Base-by-base conservation (phyloP, 108 stramenopile species). In the Seminavis robusta region DNA sequence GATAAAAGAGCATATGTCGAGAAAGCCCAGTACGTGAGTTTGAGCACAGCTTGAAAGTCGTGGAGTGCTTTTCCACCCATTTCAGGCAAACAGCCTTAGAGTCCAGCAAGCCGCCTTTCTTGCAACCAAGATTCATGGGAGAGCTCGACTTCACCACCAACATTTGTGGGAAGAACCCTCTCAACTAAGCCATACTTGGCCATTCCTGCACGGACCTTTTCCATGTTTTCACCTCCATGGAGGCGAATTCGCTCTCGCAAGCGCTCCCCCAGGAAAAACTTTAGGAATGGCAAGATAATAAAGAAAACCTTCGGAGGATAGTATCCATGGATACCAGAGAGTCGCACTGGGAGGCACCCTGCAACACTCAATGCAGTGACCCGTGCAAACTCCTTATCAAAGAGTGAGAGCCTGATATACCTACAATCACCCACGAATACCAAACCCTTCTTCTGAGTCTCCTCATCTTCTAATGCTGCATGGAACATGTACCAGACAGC, bases 281-380 rank as follows among this genome's bases (percentile, higher is more conserved):
- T 77, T 15, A 86, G 49, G 39, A 80, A 38, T 4, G 80, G 64
- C 50, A 76, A 80, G 10, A 86, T 21, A 2, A 77, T n/a, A 13
- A 34, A 56, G 31, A 79, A 73, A 28, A 86, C 65, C 43, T 27
- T 57, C 10, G 83, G 79, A 13, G 84, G 84, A 38, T 81, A 66
- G 41, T 75, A 79, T 1, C 81, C 32, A 53, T 86, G 84, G 38
- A 80, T 33, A 0, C 63, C 79, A 20, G 66, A 57, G 36, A 86
- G 9, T 1, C 80, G 63, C 0, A 81, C 19, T 0, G 80, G 84
- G 15, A 86, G 47, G 32, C 71, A 81, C 2, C 79, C 79, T 8
- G 59, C 56, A 4, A 86, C 47, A 39, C 47, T 53, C 10, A 49
- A 55, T 36, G 71, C 49, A 21, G 56, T 76, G 26, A 65, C 31